Evolutionary conservation across 192 early-diverging fungal species (phyloP).

Genomic region (Geranomyces variabilis): DNA sequence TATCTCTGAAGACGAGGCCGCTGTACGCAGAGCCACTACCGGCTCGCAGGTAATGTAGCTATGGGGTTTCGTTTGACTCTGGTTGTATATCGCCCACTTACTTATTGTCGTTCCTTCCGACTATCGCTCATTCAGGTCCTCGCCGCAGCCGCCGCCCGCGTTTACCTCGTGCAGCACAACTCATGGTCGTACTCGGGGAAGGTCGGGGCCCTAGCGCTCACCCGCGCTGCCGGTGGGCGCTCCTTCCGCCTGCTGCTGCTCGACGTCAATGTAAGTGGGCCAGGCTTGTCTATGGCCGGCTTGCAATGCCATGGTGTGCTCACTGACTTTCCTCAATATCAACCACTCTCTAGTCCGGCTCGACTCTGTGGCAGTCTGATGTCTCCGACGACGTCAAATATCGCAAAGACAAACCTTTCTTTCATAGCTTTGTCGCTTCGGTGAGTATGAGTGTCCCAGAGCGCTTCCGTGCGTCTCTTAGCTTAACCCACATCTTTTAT

Average conservation of each 20-base stretch:
- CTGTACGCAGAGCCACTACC: slow-evolving; percentile 2
- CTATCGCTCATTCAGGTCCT: slow-evolving; percentile 31
- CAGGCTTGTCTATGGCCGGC: neutral
- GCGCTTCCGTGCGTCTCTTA: neutral
- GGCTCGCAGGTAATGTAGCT: neutral
- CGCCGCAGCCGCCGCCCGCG: slow-evolving; percentile 40
- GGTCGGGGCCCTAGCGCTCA: slow-evolving; percentile 44
- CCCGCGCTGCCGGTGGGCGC: neutral
- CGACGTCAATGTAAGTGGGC: slow-evolving; percentile 39
- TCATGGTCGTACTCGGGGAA: slow-evolving; percentile 37
- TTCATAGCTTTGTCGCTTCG: slow-evolving; percentile 53
- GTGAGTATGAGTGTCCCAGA: slow-evolving; percentile 31
- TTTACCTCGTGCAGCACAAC: slow-evolving; percentile 44
- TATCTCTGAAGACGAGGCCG: slow-evolving; percentile 14
- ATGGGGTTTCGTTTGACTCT: neutral
- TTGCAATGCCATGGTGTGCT: neutral
- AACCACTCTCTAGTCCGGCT: slow-evolving; percentile 11
- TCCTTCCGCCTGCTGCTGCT: slow-evolving; percentile 40
- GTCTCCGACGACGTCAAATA: slow-evolving; percentile 46
- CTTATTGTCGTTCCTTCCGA: no score
- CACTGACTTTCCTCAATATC: neutral
- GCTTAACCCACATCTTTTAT: no score
- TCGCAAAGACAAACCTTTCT: slow-evolving; percentile 44
- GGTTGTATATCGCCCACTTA: neutral
- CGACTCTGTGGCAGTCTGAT: slow-evolving; percentile 27